These are phyloP conservation scores for Diaporthe sp. DNA, from an alignment of 2,329 filamentous ascomycete species.

Conservation along the genomic window DNA sequence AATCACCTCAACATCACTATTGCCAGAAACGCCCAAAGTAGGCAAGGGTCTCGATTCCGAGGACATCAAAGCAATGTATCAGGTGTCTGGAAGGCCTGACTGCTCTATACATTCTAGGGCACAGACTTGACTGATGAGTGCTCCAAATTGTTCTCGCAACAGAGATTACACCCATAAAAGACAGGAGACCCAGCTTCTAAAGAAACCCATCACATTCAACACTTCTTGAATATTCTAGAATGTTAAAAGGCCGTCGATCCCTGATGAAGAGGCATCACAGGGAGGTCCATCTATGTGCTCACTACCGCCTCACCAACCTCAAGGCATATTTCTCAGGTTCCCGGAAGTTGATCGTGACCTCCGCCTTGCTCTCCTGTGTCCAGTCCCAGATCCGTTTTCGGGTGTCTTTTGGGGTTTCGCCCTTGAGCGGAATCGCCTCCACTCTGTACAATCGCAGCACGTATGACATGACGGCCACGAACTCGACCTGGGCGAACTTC, in stretches of 20 bases:
- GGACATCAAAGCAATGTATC: no score
- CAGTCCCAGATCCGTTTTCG: slow-evolving; percentile 17
- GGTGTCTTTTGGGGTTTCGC: background rate
- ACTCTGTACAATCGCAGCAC: background rate
- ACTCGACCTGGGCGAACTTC: slow-evolving; percentile 36
- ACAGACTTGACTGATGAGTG: background rate
- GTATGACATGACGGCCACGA: slow-evolving; percentile 23
- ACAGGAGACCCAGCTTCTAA: no score
- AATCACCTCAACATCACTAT: no score
- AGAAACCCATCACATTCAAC: no score
- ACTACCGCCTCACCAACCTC: slow-evolving; percentile 26
- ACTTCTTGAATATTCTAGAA: no score
- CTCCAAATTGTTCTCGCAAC: background rate
- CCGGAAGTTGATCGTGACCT: slow-evolving; percentile 24
- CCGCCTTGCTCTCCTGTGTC: slow-evolving; percentile 7
- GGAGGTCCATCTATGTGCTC: background rate
- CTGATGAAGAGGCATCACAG: fast-evolving
- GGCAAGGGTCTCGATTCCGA: no score
- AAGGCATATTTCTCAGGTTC: slow-evolving; percentile 44
- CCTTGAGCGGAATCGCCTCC: background rate
- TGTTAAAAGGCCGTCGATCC: background rate
- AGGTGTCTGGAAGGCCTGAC: no score
- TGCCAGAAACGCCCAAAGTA: no score
- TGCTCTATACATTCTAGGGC: background rate
- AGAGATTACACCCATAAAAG: no score